Evolutionary conservation across 345 rosid species (phyloP).

Genomic region (Theobroma cacao): DNA sequence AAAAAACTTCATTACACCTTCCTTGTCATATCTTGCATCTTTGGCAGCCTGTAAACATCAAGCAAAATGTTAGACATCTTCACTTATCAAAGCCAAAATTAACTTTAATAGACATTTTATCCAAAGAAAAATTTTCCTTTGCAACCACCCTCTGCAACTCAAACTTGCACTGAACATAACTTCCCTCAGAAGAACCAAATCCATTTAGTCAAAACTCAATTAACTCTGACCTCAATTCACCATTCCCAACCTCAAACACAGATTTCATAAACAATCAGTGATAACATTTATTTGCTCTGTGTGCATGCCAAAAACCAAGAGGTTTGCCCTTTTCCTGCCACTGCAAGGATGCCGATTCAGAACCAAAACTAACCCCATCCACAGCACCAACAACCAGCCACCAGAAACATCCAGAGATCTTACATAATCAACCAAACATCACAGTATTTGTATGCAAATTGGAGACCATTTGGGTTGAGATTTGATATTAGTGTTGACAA

Average conservation of each 20-base stretch:
- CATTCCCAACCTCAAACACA: neutral
- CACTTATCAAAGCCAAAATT: neutral
- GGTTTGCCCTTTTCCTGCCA: neutral
- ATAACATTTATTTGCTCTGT: neutral
- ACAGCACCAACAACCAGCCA: neutral
- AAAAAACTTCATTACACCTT: slow-evolving; percentile 79
- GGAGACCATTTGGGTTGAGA: neutral
- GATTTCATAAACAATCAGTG: neutral
- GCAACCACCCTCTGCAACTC: neutral
- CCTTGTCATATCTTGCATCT: slow-evolving; percentile 96
- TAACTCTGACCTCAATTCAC: neutral
- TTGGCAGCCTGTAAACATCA: slow-evolving; percentile 73
- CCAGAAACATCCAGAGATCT: neutral
- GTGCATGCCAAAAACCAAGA: neutral
- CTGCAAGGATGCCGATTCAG: neutral
- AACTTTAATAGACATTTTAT: no score
- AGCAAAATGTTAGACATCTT: slow-evolving; percentile 11
- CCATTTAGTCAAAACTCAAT: neutral
- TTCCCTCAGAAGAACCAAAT: neutral
- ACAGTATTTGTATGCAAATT: neutral
- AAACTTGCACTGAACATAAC: neutral
- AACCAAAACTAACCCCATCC: neutral
- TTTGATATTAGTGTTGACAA: neutral
- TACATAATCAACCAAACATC: neutral
- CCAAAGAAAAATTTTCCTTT: neutral